phyloP scores from a whole-genome alignment of 1,139 yeast species.

The Kazachstania sp. region DNA sequence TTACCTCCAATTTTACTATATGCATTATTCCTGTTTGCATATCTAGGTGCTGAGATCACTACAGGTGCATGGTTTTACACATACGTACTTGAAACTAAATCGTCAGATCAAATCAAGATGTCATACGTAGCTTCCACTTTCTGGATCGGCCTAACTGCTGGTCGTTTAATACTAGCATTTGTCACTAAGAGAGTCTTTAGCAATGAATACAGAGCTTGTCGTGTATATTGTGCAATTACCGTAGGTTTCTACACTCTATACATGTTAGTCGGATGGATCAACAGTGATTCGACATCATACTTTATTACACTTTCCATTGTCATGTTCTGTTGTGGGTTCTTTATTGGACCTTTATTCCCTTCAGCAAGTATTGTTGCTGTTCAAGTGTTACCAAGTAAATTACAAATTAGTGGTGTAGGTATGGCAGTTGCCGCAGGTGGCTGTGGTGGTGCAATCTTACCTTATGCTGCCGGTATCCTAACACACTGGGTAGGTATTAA shows the following conservation, averaged over 20 bases:
- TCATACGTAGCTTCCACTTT: slow-evolving; percentile 55
- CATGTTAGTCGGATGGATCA: slow-evolving; percentile 16
- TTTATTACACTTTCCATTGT: slow-evolving; percentile 22
- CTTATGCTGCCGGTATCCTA: slow-evolving; percentile 50
- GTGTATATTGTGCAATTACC: slow-evolving; percentile 31
- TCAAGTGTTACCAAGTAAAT: slow-evolving; percentile 50
- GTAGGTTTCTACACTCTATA: slow-evolving; percentile 20
- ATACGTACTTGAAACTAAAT: slow-evolving; percentile 44
- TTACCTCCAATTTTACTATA: slow-evolving; percentile 42
- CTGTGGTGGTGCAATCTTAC: slow-evolving; percentile 68
- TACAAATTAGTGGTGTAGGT: slow-evolving; percentile 65
- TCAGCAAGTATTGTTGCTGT: slow-evolving; percentile 61
- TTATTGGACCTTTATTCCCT: slow-evolving; percentile 77
- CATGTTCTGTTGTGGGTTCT: slow-evolving; percentile 53
- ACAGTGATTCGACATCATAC: slow-evolving; percentile 20
- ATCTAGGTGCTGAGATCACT: slow-evolving; percentile 62
- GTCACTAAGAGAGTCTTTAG: slow-evolving; percentile 46
- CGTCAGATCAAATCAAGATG: slow-evolving; percentile 38
- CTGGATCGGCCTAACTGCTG: slow-evolving; percentile 59
- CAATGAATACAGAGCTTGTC: slow-evolving; percentile 44
- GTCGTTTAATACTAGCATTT: slow-evolving; percentile 53
- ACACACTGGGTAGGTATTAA: slow-evolving; percentile 26
- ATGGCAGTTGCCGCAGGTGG: slow-evolving; percentile 74
- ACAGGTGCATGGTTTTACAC: slow-evolving; percentile 64
- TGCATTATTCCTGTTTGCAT: slow-evolving; percentile 45